Percentiles rank a stretch among this genome's conserved stretches.
These are phyloP conservation scores for Babesia bigemina DNA, from an alignment of 169 alveolate species.

Conservation along the genomic window DNA sequence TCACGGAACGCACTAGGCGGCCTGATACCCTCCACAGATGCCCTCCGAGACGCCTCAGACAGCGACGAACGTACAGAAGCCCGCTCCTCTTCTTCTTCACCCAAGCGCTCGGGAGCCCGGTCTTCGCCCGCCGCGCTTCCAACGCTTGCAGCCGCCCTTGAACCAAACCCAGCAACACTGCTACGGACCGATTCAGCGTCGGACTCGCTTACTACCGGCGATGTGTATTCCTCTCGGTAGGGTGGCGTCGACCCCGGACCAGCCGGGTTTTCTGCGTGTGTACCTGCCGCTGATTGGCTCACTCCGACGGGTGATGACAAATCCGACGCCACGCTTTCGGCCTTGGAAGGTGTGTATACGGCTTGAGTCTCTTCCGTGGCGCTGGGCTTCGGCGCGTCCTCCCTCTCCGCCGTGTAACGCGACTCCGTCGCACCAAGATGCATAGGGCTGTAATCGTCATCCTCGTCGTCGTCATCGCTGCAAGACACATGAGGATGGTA, in stretches of 20 bases:
- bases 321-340: neutral
- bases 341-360: neutral
- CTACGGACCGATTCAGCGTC: neutral
- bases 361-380: neutral
- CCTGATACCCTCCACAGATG: too few relatives aligned
- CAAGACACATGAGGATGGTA: neutral
- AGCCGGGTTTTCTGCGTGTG: too few relatives aligned
- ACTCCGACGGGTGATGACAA: neutral
- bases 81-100: too few relatives aligned
- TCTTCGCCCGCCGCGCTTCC: too few relatives aligned
- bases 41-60: too few relatives aligned
- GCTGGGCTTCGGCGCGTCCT: neutral
- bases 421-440: neutral
- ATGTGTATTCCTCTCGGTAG: neutral
- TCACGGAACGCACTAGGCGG: too few relatives aligned
- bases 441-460: neutral
- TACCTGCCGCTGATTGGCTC: too few relatives aligned
- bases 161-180: too few relatives aligned
- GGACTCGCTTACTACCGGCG: neutral
- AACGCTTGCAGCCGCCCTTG: too few relatives aligned
- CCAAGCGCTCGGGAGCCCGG: too few relatives aligned
- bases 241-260: too few relatives aligned
- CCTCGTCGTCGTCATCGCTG: constrained; percentile 7
- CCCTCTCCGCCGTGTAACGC: neutral
- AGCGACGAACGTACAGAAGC: too few relatives aligned